Evolutionary conservation across 2,329 filamentous ascomycete genomes (phyloP), one percentile per base, ranked within the genome.

Genomic region (Beauveria australis): DNA sequence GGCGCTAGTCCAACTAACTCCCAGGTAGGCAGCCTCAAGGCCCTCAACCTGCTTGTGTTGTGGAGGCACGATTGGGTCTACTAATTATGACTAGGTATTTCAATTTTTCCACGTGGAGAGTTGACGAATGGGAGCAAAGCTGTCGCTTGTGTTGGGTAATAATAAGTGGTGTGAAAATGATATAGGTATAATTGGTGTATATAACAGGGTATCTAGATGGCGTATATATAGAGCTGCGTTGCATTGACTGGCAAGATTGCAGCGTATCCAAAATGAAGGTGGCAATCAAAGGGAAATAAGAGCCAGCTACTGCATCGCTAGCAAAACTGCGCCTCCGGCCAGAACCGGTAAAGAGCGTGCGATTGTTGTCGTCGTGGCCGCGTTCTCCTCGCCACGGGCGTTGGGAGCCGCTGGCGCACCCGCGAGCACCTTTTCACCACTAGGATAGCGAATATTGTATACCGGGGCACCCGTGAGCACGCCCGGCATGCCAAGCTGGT

Each of bases 381-480:
- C 41, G 14, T n/a, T 53, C 28, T 53, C 19, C 30, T 60, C 41
- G 22, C n/a, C 41, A 6, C 41, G 49, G 7, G 30, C 24, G 41
- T 43, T 33, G 19, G 49, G 9, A 7, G 58, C 22, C 19, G 18
- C 41, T 2, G 28, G 22, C 22, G 41, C 30, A 1, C 7, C 18
- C 22, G 77, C 78, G 24, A 74, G 62, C 0, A 79, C 74, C 53
- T 68, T 72, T 33, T 76, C 65, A 2, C 78, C 79, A 2, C 70
- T 76, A 1, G 75, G 75, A 61, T 81, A 82, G 26, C 69, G 66
- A 47, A 82, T 76, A 63, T 82, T 79, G 57, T 73, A 78, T 5
- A 81, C 79, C 0, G 77, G 74, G 1, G 71, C 63, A 5, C 66
- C 66, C 18, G 72, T 73, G 53, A 81, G 67, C 4, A 55, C 37